A percentile compares a stretch with the other conserved stretches of the same genome.
phyloP scores from a whole-genome alignment of 805 yeast species.

The Candida quercuum region DNA sequence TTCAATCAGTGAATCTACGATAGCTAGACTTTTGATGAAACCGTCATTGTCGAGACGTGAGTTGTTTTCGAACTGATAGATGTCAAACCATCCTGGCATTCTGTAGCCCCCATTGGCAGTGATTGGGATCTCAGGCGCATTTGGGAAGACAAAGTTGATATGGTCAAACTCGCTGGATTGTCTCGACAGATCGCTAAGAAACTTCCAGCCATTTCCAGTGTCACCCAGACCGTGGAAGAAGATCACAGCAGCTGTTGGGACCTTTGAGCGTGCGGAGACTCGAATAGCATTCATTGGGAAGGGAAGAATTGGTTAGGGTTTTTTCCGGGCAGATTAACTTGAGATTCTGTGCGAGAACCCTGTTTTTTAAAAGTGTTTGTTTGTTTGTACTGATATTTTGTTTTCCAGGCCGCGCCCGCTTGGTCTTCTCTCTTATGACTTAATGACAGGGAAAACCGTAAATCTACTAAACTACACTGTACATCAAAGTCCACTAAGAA shows the following conservation, averaged over 20 bases:
- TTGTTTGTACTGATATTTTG: too few species aligned
- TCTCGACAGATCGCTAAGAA: slow-evolving; percentile 57
- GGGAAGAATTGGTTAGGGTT: too few species aligned
- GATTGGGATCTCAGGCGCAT: slow-evolving; percentile 69
- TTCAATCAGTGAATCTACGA: slow-evolving; percentile 38
- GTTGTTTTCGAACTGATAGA: slow-evolving; percentile 38
- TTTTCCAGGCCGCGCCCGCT: too few species aligned
- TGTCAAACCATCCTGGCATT: slow-evolving; percentile 84
- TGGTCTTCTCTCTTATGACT: too few species aligned
- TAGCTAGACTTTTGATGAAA: slow-evolving; percentile 39
- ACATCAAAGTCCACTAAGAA: too few species aligned
- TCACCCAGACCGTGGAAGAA: slow-evolving; percentile 87
- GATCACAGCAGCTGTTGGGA: slow-evolving; percentile 54
- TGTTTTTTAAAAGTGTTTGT: too few species aligned
- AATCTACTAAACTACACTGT: too few species aligned
- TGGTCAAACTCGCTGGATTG: slow-evolving; percentile 36
- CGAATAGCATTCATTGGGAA: slow-evolving; percentile 19
- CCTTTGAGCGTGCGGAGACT: slow-evolving; percentile 19
- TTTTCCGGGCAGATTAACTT: not conserved
- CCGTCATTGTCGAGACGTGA: slow-evolving; percentile 38
- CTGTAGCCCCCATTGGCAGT: slow-evolving; percentile 54
- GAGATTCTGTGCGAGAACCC: not conserved
- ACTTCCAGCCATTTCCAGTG: slow-evolving; percentile 78
- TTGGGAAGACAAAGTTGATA: slow-evolving; percentile 72
- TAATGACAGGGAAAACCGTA: too few species aligned